Base-by-base conservation (phyloP, 345 rosid species). In the Abelmoschus esculentus region DNA sequence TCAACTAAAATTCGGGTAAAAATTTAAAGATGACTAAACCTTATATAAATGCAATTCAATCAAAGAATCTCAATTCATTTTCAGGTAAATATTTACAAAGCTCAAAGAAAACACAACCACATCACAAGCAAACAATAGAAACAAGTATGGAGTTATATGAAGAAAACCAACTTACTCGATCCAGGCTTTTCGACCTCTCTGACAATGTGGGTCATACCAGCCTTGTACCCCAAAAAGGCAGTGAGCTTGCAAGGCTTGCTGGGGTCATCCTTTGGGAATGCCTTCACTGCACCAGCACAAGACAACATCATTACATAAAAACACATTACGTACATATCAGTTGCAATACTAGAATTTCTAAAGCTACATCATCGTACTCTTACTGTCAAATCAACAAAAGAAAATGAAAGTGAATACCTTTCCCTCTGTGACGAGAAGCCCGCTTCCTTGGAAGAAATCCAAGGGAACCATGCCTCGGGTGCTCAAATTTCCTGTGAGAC, bases 401-500 rank as follows among this genome's bases (percentile, higher is more conserved):
- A 15, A 49, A 49, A 53, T 54, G 58, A 3, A 54, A 54, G 29
- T 1, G 58, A 8, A 55, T 55, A 55, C 59, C 31, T 55, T 55
- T 55, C 22, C 97, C 97, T 71, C 97, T 86, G 81, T 90, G 95
- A 57, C 97, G 90, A 75, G 88, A 59, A 34, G 92, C 92, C 32
- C 97, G 67, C 88, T 90, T 90, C 85, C 95, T 87, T 0, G 95
- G 97, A 70, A 90, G 89, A 73, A 90, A 90, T 73, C 97, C 95
- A 44, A 90, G 87, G 76, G 97, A 90, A 17, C 97, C 97, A 22
- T 90, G 97, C 72, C 97, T 86, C 15, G 97, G 95, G 80, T 88
- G 97, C 87, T 90, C 97, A 84, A 90, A 90, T 86, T 90, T 90
- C 80, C 95, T 74, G 85, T 88, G 96, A 80, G 96, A 90, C 96